A percentile compares a stretch with the other conserved stretches of the same genome.
Conservation (phyloP, 2,329 filamentous ascomycete genomes). For the Fusarium buxicola region DNA sequence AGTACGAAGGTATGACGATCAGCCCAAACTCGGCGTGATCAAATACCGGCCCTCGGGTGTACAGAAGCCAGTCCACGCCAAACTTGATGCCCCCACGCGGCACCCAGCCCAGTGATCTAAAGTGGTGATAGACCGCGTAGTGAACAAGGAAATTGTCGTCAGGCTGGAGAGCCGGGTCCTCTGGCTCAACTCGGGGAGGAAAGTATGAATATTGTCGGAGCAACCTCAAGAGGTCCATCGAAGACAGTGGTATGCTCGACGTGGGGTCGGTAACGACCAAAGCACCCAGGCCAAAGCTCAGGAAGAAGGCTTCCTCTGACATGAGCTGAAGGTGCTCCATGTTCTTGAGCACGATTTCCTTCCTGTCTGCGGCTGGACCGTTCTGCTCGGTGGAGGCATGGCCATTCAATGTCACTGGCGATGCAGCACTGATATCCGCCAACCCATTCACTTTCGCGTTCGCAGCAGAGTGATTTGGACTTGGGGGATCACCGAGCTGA, state of each 20-base stretch:
- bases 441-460: slow-evolving; percentile 25
- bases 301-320: slow-evolving; percentile 91
- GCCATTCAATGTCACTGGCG: slow-evolving; percentile 14
- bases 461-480: slow-evolving; percentile 51
- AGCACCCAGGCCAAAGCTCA: slow-evolving; percentile 82
- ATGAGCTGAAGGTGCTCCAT: slow-evolving; percentile 92
- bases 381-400: background rate
- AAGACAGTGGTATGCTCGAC: slow-evolving; percentile 60
- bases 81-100: slow-evolving; percentile 95
- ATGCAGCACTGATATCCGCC: slow-evolving; percentile 25
- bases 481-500: slow-evolving; percentile 63
- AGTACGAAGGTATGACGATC: slow-evolving; percentile 85
- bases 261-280: slow-evolving; percentile 70
- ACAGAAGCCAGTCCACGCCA: slow-evolving; percentile 93
- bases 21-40: slow-evolving; percentile 94
- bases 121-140: slow-evolving; percentile 95
- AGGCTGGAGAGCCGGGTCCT: slow-evolving; percentile 64
- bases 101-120: slow-evolving; percentile 94
- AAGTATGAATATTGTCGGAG: slow-evolving; percentile 79
- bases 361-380: background rate
- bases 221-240: slow-evolving; percentile 69
- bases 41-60: slow-evolving; percentile 92
- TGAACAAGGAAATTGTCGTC: slow-evolving; percentile 88
- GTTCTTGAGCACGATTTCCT: slow-evolving; percentile 52
- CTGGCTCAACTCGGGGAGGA: slow-evolving; percentile 62